These are phyloP conservation scores for Globisporangium spiculum DNA, from an alignment of 352 stramenopile genomes.

Conservation along the genomic window DNA sequence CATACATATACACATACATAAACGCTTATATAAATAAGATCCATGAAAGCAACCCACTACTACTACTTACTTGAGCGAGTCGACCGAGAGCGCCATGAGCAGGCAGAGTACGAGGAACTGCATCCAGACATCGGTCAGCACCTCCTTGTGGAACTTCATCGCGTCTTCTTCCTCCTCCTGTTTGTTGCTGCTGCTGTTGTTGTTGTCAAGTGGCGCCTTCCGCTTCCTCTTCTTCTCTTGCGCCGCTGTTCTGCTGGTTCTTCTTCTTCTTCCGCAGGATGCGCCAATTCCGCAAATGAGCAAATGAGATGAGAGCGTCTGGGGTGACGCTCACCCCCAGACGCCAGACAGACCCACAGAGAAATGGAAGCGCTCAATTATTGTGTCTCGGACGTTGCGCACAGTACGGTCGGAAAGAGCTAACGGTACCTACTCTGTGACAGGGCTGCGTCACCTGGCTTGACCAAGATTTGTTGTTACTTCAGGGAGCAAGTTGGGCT, in stretches of 20 bases:
- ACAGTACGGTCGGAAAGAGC: not conserved
- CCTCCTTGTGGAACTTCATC: conserved; percentile 80
- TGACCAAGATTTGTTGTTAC: no score
- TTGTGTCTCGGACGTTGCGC: not conserved
- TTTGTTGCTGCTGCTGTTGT: not conserved
- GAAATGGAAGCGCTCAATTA: not conserved
- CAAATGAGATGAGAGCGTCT: conserved; percentile 4
- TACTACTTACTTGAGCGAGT: conserved; percentile 81
- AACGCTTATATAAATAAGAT: not conserved
- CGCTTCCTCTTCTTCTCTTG: not conserved
- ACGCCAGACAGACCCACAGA: not conserved
- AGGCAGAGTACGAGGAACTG: conserved; percentile 76
- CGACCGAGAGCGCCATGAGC: conserved; percentile 76
- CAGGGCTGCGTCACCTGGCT: not conserved
- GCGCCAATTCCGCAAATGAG: conserved; percentile 11
- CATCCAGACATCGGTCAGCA: conserved; percentile 81
- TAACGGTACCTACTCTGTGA: not conserved
- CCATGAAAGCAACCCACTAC: not conserved
- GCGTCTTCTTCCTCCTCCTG: not conserved
- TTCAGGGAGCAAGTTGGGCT: conserved; percentile 1
- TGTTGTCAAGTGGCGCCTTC: not conserved
- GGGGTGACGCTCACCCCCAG: not conserved
- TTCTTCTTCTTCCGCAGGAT: conserved; percentile 1
- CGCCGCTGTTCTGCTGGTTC: not conserved
- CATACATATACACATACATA: conserved; percentile 6